These are phyloP conservation scores for Fusarium staphyleae DNA, from an alignment of 2,329 filamentous ascomycete genomes.

Conservation along the genomic window DNA sequence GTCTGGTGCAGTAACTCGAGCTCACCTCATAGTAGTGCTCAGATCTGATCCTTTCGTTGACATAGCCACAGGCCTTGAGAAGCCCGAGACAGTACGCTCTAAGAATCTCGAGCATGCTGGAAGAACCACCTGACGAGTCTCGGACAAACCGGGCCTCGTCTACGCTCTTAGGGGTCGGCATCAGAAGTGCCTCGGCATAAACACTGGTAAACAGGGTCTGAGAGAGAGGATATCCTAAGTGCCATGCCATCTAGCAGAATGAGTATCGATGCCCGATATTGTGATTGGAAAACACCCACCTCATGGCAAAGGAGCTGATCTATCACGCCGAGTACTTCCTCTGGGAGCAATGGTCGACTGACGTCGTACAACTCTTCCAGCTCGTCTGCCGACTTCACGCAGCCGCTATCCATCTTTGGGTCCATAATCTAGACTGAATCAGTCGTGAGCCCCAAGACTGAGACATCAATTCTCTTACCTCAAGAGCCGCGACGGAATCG, in stretches of 20 bases:
- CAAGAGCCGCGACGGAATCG: conserved; percentile 87
- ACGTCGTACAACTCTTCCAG: conserved; percentile 86
- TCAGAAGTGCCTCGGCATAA: conserved; percentile 84
- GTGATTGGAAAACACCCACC: conserved; percentile 54
- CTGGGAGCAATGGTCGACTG: conserved; percentile 69
- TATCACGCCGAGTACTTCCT: conserved; percentile 90
- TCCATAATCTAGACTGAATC: conserved; percentile 84
- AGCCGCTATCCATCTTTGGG: conserved; percentile 97
- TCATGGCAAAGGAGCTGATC: conserved; percentile 91
- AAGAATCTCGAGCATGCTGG: conserved; percentile 68
- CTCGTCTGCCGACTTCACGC: conserved; percentile 77
- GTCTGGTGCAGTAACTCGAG: not conserved
- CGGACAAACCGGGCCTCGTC: conserved; percentile 69
- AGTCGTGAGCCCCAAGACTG: not conserved
- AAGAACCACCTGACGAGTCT: conserved; percentile 36
- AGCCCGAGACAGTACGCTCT: conserved; percentile 86
- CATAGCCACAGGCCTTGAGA: conserved; percentile 81
- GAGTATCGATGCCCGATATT: not conserved
- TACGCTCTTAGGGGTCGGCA: conserved; percentile 69
- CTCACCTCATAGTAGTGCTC: conserved; percentile 89
- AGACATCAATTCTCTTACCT: conserved; percentile 55
- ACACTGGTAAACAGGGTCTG: conserved; percentile 94
- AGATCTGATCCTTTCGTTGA: conserved; percentile 77
- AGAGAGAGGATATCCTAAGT: conserved; percentile 92
- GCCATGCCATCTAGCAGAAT: conserved; percentile 82